Evolutionary conservation across 306 rosid genomes (phyloP), one percentile per base, ranked within the genome.

Genomic region (Morella rubra): DNA sequence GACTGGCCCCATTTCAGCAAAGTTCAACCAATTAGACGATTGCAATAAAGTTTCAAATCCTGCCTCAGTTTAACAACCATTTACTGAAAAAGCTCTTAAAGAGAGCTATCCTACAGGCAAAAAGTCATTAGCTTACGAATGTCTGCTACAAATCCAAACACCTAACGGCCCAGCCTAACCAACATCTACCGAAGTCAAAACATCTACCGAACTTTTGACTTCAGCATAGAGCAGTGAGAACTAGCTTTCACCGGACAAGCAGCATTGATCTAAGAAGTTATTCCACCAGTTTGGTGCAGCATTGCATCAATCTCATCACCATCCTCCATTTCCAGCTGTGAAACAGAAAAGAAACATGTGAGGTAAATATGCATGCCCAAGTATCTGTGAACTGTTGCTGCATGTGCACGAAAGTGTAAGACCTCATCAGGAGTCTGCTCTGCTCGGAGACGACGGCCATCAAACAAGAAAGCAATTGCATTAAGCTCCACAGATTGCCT

Each of bases 401-500:
- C 16, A 45, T 9, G 49, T 55, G 11, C 40, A 6, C 6, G 12
- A 56, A 20, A 46, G 54, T 7, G 55, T 52, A 61, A 8, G 51
- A 91, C 92, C 93, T 89, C 94, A 22, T 91, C 94, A 0, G 97
- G 94, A 54, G 97, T 91, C 83, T 91, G 94, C 79, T 87, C 93
- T 3, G 91, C 88, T 8, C 92, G 81, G 19, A 91, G 90, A 49
- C 92, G 90, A 27, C 91, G 93, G 1, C 97, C 94, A 76, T 91
- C 94, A 71, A 91, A 88, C 60, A 89, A 80, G 74, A 91, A 91
- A 5, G 97, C 97, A 73, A 89, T 89, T 7, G 97, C 78, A 69
- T 84, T 88, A 20, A 88, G 44, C 54, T 91, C 92, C 58, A 91
- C 92, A 0, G 97, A 91, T 20, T 88, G 94, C 6, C 94, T 71